Percentiles rank a stretch among this genome's conserved stretches.
Conservation (phyloP, 202 grass and related monocot species). For the Musa balbisiana region DNA sequence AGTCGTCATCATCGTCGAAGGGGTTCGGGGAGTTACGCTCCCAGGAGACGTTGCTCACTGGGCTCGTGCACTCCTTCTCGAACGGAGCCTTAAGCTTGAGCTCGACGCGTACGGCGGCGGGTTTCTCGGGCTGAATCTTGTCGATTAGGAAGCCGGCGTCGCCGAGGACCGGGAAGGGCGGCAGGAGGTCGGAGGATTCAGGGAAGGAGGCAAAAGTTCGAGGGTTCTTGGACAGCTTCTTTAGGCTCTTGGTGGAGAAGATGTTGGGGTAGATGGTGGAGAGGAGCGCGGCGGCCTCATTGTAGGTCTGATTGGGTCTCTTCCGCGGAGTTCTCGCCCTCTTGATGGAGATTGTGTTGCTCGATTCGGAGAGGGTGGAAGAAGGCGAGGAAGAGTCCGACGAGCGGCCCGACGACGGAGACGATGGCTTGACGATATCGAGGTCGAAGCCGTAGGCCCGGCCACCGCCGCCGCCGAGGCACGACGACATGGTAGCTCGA, state of each 20-base stretch:
- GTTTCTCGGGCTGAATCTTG: background rate
- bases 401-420: constrained; percentile 6
- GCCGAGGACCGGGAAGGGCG: constrained; percentile 23
- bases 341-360: constrained; percentile 37
- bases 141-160: constrained; percentile 37
- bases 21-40: constrained; percentile 23
- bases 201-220: constrained; percentile 35
- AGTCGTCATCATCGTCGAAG: constrained; percentile 40
- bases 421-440: constrained; percentile 22
- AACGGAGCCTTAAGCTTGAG: constrained; percentile 24
- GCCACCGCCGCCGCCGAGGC: constrained; percentile 13
- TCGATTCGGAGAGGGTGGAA: constrained; percentile 19
- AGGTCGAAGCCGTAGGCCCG: constrained; percentile 25
- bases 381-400: constrained; percentile 12
- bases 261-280: constrained; percentile 77
- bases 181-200: constrained; percentile 19
- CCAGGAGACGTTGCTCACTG: constrained; percentile 1
- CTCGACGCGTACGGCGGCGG: constrained; percentile 31
- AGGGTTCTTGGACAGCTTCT: constrained; percentile 9
- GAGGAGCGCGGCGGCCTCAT: constrained; percentile 86
- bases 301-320: constrained; percentile 88
- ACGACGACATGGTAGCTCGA: constrained; percentile 12
- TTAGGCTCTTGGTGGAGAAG: constrained; percentile 37
- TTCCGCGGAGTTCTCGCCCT: constrained; percentile 71
- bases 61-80: constrained; percentile 6